These are phyloP conservation scores for Candida jianshihensis DNA, from an alignment of 805 yeast genomes.

Conservation along the genomic window DNA sequence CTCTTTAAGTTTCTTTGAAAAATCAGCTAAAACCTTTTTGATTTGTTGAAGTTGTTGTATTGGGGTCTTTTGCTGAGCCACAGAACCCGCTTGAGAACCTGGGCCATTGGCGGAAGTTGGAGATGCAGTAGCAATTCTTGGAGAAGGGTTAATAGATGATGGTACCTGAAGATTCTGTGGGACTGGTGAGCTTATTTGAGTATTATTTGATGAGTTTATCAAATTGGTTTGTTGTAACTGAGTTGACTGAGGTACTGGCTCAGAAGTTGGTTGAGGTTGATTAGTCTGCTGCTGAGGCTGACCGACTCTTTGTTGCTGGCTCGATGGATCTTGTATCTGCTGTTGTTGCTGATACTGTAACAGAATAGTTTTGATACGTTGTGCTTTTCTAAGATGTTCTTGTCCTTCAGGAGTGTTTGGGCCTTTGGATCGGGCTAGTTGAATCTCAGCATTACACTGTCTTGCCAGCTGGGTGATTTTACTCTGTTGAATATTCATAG, in stretches of 20 bases:
- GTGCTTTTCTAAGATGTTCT: conserved; percentile 56
- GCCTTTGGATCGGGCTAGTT: conserved; percentile 58
- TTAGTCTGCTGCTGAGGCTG: conserved; percentile 15
- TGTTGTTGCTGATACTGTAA: conserved; percentile 47
- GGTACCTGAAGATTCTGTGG: background rate
- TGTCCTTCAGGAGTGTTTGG: conserved; percentile 53
- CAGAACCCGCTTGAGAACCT: conserved; percentile 4
- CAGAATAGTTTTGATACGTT: conserved; percentile 53
- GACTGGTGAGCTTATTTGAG: background rate
- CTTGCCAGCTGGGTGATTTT: conserved; percentile 45
- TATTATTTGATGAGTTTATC: background rate
- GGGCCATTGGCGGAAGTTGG: conserved; percentile 12
- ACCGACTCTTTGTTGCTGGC: conserved; percentile 17
- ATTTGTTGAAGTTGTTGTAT: conserved; percentile 35
- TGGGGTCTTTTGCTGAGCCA: conserved; percentile 9
- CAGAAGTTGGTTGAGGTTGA: background rate
- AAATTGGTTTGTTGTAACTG: background rate
- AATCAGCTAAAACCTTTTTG: conserved; percentile 39
- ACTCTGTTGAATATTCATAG: conserved; percentile 13
- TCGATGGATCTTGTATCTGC: conserved; percentile 22
- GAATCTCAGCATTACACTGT: conserved; percentile 51
- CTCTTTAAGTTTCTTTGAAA: conserved; percentile 42
- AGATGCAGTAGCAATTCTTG: conserved; percentile 10
- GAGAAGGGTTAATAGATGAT: background rate
- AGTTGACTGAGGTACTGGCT: background rate